phyloP scores from a whole-genome alignment of 371 early-diverging fungal species.

The Mortierella sp. region DNA sequence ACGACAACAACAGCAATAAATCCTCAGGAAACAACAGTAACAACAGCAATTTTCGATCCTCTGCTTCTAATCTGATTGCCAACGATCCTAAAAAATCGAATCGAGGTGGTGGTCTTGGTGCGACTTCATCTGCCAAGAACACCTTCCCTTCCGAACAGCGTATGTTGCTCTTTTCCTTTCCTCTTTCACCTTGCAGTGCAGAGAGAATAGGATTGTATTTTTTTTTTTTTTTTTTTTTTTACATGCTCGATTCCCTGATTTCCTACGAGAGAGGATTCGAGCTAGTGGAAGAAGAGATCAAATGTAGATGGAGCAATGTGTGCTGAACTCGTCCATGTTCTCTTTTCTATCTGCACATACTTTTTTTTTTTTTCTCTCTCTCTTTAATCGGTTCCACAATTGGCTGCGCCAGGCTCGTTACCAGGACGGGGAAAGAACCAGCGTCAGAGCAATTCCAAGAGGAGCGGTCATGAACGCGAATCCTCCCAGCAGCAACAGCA shows the following conservation, averaged over 20 bases:
- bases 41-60: constrained; percentile 26
- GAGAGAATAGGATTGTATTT: not conserved
- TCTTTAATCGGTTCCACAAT: not conserved
- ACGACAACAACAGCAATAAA: constrained; percentile 13
- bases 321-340: no score
- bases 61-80: constrained; percentile 16
- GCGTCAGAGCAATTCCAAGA: constrained; percentile 38
- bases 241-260: no score
- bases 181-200: constrained; percentile 4
- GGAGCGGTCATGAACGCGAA: constrained; percentile 35
- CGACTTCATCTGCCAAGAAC: constrained; percentile 11
- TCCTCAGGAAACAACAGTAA: constrained; percentile 28
- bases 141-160: constrained; percentile 32
- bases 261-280: no score
- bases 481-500: not conserved
- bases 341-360: no score
- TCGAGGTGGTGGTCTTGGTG: constrained; percentile 23
- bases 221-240: constrained; percentile 5
- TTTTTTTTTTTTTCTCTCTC: no score
- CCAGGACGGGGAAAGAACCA: constrained; percentile 44
- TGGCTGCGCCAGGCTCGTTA: constrained; percentile 40
- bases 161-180: constrained; percentile 17
- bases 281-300: no score
- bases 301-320: no score
- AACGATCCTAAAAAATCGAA: constrained; percentile 35